Evolutionary conservation across 352 stramenopile genomes (phyloP).

Genomic region (Pilasporangium apinafurcum): DNA sequence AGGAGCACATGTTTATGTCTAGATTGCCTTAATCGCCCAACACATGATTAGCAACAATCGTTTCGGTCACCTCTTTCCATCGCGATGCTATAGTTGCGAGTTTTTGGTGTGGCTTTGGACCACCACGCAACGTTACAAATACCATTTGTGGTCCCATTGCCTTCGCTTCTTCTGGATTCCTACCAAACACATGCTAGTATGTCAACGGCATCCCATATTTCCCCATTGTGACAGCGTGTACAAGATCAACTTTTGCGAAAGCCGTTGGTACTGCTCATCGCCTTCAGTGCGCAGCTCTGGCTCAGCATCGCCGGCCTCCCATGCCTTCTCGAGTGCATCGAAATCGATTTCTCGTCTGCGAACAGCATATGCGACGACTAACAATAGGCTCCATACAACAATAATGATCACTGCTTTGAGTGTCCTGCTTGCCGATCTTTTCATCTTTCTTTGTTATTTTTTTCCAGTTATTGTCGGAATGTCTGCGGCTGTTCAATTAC

Average conservation of each 20-base stretch:
- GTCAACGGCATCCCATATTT: background rate
- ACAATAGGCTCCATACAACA: no score
- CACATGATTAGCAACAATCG: background rate
- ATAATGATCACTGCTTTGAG: no score
- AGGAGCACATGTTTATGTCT: no score
- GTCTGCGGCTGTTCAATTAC: no score
- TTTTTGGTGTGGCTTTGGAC: slow-evolving; percentile 10
- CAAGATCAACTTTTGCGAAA: slow-evolving; percentile 27
- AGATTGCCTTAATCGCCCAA: background rate
- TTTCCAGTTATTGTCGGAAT: no score
- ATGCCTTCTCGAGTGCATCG: slow-evolving; percentile 56
- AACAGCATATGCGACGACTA: no score
- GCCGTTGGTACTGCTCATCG: slow-evolving; percentile 43
- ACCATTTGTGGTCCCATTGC: slow-evolving; percentile 69
- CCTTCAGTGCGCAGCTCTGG: slow-evolving; percentile 36
- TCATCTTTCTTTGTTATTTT: no score
- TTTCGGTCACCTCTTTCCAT: slow-evolving; percentile 58
- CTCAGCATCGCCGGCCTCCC: slow-evolving; percentile 40
- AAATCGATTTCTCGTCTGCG: slow-evolving; percentile 62
- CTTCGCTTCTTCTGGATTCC: slow-evolving; percentile 33
- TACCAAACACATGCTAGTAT: slow-evolving; percentile 4
- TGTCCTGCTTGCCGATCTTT: no score
- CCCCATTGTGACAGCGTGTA: background rate
- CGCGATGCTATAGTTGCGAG: slow-evolving; percentile 38
- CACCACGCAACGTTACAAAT: slow-evolving; percentile 50